Evolutionary conservation across 345 rosid genomes (phyloP), one percentile per base, ranked within the genome.

Genomic region (Angophora floribunda): DNA sequence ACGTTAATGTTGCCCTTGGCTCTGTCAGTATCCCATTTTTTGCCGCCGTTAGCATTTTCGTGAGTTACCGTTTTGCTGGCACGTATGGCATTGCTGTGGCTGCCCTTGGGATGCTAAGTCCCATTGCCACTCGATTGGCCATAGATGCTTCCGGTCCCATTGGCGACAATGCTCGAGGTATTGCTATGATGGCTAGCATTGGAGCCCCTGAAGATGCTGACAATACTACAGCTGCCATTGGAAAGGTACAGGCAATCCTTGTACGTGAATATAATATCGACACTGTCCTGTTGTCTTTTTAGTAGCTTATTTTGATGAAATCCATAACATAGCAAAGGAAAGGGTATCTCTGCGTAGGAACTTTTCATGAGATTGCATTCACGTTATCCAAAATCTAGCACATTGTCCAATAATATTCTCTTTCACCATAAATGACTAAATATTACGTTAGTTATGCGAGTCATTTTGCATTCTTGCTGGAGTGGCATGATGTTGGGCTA

Each of bases 101-200:
- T 85, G 92, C 93, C 82, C 92, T 92, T 61, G 92, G 92, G 87
- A 92, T 92, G 94, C 75, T 92, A 32, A 91, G 91, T 89, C 91
- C 94, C 51, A 92, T 91, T 85, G 93, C 94, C 55, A 91, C 94
- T 87, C 90, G 93, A 67, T 87, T 90, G 87, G 93, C 94, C 52
- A 91, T 91, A 61, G 93, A 91, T 88, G 93, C 92, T 52, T 90
- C 90, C 85, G 91, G 92, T 84, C 93, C 92, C 87, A 91, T 92
- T 51, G 91, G 92, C 87, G 91, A 92, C 88, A 92, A 92, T 85
- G 92, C 93, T 90, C 89, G 91, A 6, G 91, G 93, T 65, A 92
- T 92, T 90, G 92, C 92, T 55, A 91, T 89, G 89, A 92, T 91
- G 92, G 93, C 92, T 87, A 92, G 92, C 87, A 89, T 89, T 92